Evolutionary conservation across 495 filamentous ascomycete species (phyloP).

Genomic region (Neurospora sp.): DNA sequence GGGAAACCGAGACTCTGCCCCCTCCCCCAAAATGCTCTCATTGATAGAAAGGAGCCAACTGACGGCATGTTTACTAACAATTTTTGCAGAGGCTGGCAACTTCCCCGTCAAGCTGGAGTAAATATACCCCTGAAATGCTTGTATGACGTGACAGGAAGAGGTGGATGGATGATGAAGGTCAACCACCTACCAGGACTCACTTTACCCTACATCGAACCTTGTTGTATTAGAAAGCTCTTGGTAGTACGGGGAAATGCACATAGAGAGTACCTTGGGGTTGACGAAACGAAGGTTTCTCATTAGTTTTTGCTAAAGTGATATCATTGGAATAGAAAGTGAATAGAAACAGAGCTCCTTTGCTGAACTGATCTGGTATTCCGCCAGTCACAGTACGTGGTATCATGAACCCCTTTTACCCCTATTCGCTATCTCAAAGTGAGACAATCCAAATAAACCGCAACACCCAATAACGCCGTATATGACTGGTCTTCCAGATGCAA

Average conservation of each 20-base stretch:
- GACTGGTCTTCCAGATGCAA: neutral
- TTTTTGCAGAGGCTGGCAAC: conserved; percentile 67
- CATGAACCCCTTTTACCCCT: neutral
- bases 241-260: conserved; percentile 20
- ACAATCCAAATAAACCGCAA: neutral
- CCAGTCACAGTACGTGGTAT: neutral
- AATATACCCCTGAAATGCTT: neutral
- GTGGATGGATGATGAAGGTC: conserved; percentile 1
- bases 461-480: neutral
- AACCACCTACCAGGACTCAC: neutral
- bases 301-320: neutral
- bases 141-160: neutral
- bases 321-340: neutral
- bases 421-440: neutral
- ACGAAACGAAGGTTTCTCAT: neutral
- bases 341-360: neutral
- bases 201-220: conserved; percentile 2
- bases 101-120: conserved; percentile 68
- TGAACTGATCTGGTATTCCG: neutral
- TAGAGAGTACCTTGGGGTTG: conserved; percentile 13
- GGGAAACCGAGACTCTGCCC: no score
- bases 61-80: conserved; percentile 11
- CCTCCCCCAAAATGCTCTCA: neutral
- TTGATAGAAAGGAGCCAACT: neutral
- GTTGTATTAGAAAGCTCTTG: conserved; percentile 15